Conservation (phyloP, 23 red algal genomes). For the Gracilariopsis chorda region DNA sequence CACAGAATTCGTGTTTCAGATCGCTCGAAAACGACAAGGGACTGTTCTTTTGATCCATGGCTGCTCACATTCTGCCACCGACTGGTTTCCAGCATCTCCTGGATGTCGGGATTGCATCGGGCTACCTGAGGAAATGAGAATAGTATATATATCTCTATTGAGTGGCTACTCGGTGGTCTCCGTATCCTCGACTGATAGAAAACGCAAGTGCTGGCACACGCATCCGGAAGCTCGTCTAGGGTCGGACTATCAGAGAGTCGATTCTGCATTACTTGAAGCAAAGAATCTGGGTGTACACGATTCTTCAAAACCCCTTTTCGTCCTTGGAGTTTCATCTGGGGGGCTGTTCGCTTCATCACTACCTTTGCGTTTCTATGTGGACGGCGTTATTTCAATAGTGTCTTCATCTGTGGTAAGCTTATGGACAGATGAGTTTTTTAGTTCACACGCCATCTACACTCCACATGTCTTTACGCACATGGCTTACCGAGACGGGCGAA, state of each 20-base stretch:
- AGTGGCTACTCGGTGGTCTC: conserved; percentile 31
- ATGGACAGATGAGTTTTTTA: neutral
- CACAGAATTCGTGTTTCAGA: conserved; percentile 39
- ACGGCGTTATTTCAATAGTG: conserved; percentile 38
- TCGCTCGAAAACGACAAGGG: neutral
- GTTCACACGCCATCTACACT: neutral
- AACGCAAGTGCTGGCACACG: conserved; percentile 49
- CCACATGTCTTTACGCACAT: conserved; percentile 65
- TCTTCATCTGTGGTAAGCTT: neutral
- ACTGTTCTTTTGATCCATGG: conserved; percentile 50
- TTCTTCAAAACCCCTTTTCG: neutral
- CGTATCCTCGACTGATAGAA: conserved; percentile 53
- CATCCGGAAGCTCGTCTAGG: neutral
- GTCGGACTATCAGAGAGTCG: conserved; percentile 26
- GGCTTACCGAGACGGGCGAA: conserved; percentile 11
- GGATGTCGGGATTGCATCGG: conserved; percentile 43
- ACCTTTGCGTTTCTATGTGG: neutral
- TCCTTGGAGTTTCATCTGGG: conserved; percentile 38
- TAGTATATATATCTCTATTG: neutral
- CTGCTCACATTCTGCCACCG: conserved; percentile 52
- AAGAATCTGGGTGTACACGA: neutral
- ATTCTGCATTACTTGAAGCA: neutral
- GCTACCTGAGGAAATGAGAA: conserved; percentile 22
- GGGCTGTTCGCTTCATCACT: conserved; percentile 43
- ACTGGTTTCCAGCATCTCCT: conserved; percentile 6